Percentiles rank a stretch among this genome's conserved stretches.
Conservation (phyloP, 208 protist genomes). For the Wallacemonas sp. region DNA sequence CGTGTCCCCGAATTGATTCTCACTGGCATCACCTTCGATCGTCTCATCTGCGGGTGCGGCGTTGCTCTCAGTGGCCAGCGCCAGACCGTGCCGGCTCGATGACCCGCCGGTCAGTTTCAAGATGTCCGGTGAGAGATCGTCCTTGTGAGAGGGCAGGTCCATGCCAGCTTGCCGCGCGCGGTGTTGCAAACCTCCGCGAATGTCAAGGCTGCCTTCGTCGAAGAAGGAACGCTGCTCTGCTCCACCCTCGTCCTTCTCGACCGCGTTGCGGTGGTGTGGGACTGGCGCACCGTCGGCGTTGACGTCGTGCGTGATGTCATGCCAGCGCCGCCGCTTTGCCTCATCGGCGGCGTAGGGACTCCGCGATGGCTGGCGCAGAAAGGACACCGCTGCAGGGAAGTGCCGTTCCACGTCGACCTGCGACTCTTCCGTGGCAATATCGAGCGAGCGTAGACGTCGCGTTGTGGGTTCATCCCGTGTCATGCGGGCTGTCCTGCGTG, state of each 20-base stretch:
- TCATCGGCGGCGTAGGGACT: conserved; percentile 31
- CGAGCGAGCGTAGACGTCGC: conserved; percentile 42
- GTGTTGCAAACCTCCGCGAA: conserved; percentile 40
- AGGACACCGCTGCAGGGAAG: conserved; percentile 68
- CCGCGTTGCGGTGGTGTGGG: conserved; percentile 10
- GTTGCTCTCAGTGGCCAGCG: conserved; percentile 60
- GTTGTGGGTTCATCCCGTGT: background rate
- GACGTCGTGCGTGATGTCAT: conserved; percentile 45
- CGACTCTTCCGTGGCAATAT: conserved; percentile 39
- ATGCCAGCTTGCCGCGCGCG: conserved; percentile 2
- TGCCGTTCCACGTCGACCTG: conserved; percentile 65
- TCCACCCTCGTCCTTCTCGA: conserved; percentile 24
- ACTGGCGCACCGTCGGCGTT: conserved; percentile 56
- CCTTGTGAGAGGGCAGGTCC: conserved; percentile 18
- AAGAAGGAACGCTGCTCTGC: conserved; percentile 58
- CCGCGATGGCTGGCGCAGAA: conserved; percentile 45
- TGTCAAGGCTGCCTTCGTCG: conserved; percentile 75
- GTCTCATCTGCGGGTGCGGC: conserved; percentile 70
- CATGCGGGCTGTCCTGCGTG: no score
- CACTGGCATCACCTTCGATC: conserved; percentile 41
- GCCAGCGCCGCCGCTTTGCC: conserved; percentile 40
- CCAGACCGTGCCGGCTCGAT: conserved; percentile 47
- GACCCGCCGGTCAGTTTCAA: conserved; percentile 71
- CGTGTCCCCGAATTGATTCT: conserved; percentile 70
- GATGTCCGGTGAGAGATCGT: conserved; percentile 66